A percentile compares a stretch with the other conserved stretches of the same genome.
Conservation (phyloP, 441 rosid species). For the Raphanus hybrid region DNA sequence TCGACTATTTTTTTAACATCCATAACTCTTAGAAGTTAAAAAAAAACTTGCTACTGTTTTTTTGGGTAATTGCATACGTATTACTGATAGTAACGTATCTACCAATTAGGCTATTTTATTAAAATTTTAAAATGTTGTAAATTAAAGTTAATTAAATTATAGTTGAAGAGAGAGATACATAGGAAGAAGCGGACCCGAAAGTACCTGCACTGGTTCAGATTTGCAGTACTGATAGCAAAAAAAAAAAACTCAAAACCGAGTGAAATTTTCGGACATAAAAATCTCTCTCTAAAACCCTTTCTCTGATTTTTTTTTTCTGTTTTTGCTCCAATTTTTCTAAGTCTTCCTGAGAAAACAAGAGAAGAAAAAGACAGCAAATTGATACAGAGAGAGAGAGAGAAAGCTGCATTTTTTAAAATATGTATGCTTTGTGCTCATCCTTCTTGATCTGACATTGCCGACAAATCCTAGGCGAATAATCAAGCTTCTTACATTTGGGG, state of each 20-base stretch:
- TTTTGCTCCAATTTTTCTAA: slow-evolving; percentile 8
- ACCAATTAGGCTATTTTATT: slow-evolving; percentile 18
- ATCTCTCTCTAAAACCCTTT: slow-evolving; percentile 51
- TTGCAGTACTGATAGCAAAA: slow-evolving; percentile 33
- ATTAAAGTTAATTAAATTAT: slow-evolving; percentile 37
- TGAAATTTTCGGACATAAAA: slow-evolving; percentile 17
- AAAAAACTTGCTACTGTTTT: too few species aligned
- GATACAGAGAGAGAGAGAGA: slow-evolving; percentile 20
- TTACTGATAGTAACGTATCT: slow-evolving; percentile 26
- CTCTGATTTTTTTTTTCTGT: slow-evolving; percentile 19
- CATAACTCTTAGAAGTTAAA: too few species aligned
- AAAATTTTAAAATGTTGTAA: background rate
- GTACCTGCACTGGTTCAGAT: slow-evolving; percentile 53
- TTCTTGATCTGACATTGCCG: slow-evolving; percentile 58
- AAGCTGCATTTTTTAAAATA: slow-evolving; percentile 29
- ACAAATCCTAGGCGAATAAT: slow-evolving; percentile 36
- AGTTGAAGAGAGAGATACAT: slow-evolving; percentile 25
- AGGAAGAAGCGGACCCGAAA: slow-evolving; percentile 56
- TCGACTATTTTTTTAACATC: too few species aligned
- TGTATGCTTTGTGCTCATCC: slow-evolving; percentile 23
- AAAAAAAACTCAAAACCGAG: slow-evolving; percentile 13
- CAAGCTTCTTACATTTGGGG: slow-evolving; percentile 40
- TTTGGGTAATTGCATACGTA: too few species aligned
- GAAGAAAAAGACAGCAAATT: slow-evolving; percentile 36
- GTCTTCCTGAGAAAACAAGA: slow-evolving; percentile 40